These are phyloP conservation scores for Russula compacta DNA, from an alignment of 768 basidiomycete genomes.

Conservation along the genomic window DNA sequence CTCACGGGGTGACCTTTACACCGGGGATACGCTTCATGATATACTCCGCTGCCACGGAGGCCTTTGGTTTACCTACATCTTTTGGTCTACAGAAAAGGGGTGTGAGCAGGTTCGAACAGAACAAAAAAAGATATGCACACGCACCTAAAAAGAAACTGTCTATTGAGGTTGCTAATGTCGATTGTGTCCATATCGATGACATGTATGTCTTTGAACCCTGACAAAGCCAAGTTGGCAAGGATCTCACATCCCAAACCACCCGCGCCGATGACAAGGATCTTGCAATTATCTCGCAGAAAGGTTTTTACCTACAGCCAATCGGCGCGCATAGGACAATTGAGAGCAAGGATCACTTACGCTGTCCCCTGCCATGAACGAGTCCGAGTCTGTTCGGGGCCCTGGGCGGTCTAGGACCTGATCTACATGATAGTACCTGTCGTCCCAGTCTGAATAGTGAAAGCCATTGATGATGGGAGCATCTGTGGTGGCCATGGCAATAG, in stretches of 20 bases:
- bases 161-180: constrained; percentile 96
- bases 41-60: constrained; percentile 88
- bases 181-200: constrained; percentile 99
- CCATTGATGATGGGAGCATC: constrained; percentile 28
- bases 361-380: constrained; percentile 69
- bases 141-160: constrained; percentile 95
- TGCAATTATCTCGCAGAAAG: constrained; percentile 75
- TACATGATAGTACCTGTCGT: constrained; percentile 66
- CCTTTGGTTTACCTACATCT: constrained; percentile 93
- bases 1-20: constrained; percentile 93
- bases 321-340: background rate
- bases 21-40: constrained; percentile 96
- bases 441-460: constrained; percentile 37
- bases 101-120: background rate
- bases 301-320: constrained; percentile 58
- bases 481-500: background rate
- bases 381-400: constrained; percentile 82
- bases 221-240: constrained; percentile 88
- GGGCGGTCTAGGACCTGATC: constrained; percentile 79
- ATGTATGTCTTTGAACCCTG: constrained; percentile 97
- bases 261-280: constrained; percentile 96
- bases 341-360: constrained; percentile 40
- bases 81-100: constrained; percentile 43
- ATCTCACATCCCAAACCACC: constrained; percentile 98
- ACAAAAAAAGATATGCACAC: constrained; percentile 13